Evolutionary conservation across 2,329 filamentous ascomycete genomes (phyloP).

Genomic region (Ceratocystis lukuohia): DNA sequence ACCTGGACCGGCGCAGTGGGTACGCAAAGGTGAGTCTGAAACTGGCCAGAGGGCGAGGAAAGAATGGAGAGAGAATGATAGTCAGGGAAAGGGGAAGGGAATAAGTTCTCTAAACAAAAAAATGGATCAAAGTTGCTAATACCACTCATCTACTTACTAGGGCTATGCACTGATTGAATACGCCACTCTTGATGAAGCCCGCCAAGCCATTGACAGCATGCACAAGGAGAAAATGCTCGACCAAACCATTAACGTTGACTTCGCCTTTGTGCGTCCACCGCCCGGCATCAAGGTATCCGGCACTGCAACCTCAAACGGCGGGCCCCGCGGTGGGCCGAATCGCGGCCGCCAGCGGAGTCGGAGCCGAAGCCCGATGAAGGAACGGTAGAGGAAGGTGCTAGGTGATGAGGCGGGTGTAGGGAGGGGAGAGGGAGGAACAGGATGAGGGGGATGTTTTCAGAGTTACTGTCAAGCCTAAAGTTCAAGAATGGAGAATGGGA

Average conservation of each 20-base stretch:
- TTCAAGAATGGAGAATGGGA: not conserved
- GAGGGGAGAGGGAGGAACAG: not conserved
- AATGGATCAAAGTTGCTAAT: not conserved
- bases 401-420: not conserved
- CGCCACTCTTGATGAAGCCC: conserved; percentile 62
- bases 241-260: conserved; percentile 69
- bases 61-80: not conserved
- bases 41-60: not conserved
- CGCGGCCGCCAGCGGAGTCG: conserved; percentile 32
- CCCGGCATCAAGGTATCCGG: conserved; percentile 37
- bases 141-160: conserved; percentile 30
- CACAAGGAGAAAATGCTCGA: conserved; percentile 66
- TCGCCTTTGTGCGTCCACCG: conserved; percentile 71
- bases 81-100: not conserved
- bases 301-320: conserved; percentile 23
- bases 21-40: conserved; percentile 58
- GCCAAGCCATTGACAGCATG: conserved; percentile 70
- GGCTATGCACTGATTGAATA: conserved; percentile 81
- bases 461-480: not conserved
- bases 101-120: not conserved
- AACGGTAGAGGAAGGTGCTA: not conserved
- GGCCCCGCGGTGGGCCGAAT: conserved; percentile 27
- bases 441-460: not conserved
- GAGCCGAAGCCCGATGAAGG: conserved; percentile 30
- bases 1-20: conserved; percentile 67